phyloP scores from a whole-genome alignment of 1,284 basidiomycete genomes.

The Ganoderma resinaceum region DNA sequence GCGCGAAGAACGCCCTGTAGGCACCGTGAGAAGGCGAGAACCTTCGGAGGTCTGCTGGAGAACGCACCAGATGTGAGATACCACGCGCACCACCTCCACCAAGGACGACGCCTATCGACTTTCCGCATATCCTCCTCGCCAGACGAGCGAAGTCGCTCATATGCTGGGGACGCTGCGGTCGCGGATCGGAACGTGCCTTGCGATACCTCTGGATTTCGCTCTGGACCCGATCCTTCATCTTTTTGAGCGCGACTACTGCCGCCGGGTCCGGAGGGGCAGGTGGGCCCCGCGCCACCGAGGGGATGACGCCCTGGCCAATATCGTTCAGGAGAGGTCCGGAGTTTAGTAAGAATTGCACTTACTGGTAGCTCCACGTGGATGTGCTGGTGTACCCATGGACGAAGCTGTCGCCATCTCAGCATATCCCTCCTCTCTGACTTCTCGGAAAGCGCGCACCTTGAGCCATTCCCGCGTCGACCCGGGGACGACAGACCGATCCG shows the following conservation, averaged over 20 bases:
- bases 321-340: background rate
- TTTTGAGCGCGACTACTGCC: slow-evolving; percentile 89
- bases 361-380: slow-evolving; percentile 90
- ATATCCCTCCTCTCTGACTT: background rate
- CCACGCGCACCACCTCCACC: slow-evolving; percentile 97
- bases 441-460: slow-evolving; percentile 61
- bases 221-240: slow-evolving; percentile 91
- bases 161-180: slow-evolving; percentile 80
- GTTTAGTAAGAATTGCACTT: slow-evolving; percentile 33
- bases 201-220: slow-evolving; percentile 90
- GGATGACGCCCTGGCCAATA: slow-evolving; percentile 59
- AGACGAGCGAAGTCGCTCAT: slow-evolving; percentile 94
- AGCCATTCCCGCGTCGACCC: slow-evolving; percentile 98
- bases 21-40: slow-evolving; percentile 17
- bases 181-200: slow-evolving; percentile 67
- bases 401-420: slow-evolving; percentile 59
- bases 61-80: slow-evolving; percentile 88
- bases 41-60: background rate
- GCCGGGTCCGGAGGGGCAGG: slow-evolving; percentile 80
- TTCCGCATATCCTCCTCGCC: slow-evolving; percentile 91
- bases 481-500: slow-evolving; percentile 87
- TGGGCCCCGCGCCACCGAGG: slow-evolving; percentile 68
- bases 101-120: slow-evolving; percentile 92
- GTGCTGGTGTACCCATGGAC: slow-evolving; percentile 95
- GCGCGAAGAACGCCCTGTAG: slow-evolving; percentile 87